phyloP scores from a whole-genome alignment of 306 rosid species.

The Cicer yamashitae region DNA sequence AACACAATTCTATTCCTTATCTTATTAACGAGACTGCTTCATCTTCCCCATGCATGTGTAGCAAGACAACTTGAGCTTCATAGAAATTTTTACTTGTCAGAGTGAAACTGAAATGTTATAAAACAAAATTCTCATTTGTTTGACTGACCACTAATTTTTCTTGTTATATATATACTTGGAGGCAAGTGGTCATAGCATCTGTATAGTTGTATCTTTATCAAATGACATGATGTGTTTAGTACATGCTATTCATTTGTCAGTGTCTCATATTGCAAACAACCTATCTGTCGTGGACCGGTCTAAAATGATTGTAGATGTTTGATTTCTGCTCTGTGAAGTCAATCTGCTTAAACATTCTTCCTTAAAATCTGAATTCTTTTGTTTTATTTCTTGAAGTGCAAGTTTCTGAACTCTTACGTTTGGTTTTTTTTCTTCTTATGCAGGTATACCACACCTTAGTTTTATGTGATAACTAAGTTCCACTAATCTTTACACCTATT shows the following conservation, averaged over 20 bases:
- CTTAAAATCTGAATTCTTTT: not conserved
- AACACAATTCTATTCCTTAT: not conserved
- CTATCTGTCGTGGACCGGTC: not conserved
- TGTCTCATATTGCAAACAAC: not conserved
- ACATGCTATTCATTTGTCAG: not conserved
- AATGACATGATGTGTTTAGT: not conserved
- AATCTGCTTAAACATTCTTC: constrained; percentile 1
- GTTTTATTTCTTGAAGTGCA: constrained; percentile 22
- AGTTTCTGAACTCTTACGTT: constrained; percentile 2
- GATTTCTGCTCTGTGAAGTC: constrained; percentile 29
- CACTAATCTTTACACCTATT: constrained; percentile 11
- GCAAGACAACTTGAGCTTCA: constrained; percentile 19
- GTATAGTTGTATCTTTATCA: not conserved
- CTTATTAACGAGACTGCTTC: constrained; percentile 21
- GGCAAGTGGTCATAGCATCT: constrained; percentile 25
- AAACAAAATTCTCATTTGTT: constrained; percentile 23
- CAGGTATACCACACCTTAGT: not conserved
- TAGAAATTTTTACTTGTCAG: not conserved
- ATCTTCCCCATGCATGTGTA: constrained; percentile 27
- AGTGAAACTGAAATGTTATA: not conserved
- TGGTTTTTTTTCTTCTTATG: constrained; percentile 14
- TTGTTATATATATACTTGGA: not conserved
- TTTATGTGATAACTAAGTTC: constrained; percentile 30
- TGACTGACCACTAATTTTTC: constrained; percentile 20
- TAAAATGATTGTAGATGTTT: constrained; percentile 29